These are phyloP conservation scores for Arthroderma uncinatum DNA, from an alignment of 2,329 filamentous ascomycete species.

Conservation along the genomic window DNA sequence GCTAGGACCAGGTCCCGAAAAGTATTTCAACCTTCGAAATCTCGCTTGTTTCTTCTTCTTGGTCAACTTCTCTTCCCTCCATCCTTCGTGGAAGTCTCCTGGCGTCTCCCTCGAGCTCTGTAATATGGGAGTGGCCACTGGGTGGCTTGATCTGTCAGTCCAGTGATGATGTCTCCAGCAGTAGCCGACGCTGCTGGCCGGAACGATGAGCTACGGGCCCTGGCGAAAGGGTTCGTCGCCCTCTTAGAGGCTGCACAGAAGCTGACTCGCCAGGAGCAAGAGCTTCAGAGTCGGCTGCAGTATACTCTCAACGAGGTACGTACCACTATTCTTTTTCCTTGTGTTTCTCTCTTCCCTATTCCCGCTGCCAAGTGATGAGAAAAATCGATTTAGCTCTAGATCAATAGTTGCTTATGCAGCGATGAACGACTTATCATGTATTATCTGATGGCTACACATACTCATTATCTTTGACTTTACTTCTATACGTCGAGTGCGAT, in stretches of 20 bases:
- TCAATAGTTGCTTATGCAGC: constrained; percentile 54
- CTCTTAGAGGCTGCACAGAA: constrained; percentile 32
- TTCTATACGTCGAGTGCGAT: constrained; percentile 7
- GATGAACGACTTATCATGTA: constrained; percentile 53
- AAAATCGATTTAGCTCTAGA: constrained; percentile 64
- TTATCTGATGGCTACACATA: constrained; percentile 39
- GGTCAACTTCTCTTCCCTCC: background rate
- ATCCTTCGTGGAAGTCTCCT: background rate
- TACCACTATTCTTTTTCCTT: constrained; percentile 9
- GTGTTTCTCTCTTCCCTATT: constrained; percentile 5
- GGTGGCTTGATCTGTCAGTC: background rate
- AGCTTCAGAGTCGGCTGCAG: constrained; percentile 28
- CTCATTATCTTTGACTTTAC: constrained; percentile 11
- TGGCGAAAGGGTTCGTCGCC: constrained; percentile 33
- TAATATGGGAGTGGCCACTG: background rate
- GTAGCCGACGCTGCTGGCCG: constrained; percentile 22
- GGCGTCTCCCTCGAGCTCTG: background rate
- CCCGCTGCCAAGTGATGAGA: constrained; percentile 38
- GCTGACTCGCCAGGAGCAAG: constrained; percentile 30
- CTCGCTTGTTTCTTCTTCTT: background rate
- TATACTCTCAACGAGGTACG: constrained; percentile 34
- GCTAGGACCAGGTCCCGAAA: background rate
- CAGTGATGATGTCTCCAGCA: background rate
- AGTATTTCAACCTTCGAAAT: background rate
- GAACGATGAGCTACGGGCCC: constrained; percentile 21